Evolutionary conservation across 2,329 filamentous ascomycete species (phyloP), one percentile per base, ranked within the genome.

Genomic region (Curvularia spicifera): DNA sequence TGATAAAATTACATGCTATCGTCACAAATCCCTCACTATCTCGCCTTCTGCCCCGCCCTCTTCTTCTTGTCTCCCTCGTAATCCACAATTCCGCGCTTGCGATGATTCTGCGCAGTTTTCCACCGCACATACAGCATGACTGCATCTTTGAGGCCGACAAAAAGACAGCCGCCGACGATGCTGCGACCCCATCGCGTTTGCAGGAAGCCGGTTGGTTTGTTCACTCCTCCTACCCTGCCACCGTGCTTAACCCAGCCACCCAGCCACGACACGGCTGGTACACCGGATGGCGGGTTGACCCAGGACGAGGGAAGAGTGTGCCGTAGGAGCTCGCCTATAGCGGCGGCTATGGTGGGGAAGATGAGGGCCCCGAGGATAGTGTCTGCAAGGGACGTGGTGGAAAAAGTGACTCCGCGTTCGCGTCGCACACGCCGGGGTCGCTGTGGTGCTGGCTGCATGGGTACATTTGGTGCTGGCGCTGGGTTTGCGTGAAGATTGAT

Each of bases 181-280:
- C 91, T 97, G 55, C 95, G 84, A 0, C 93, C 95, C 92, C 95
- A 98, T 57, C 89, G 87, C 66, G 90, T 86, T 71, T 95, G 91
- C 31, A 99, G 76, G 26, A 98, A 81, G 0, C 90, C 89, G 0
- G 85, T 85, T 3, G 84, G 80, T 35, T 81, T 73, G 29, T 73
- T 60, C 9, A 31, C 59, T 12, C n/a, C 51, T 10, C 65, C 64
- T 0, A 42, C 48, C 15, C 37, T 58, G 4, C 68, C 53, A 24
- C 64, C 46, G 12, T 57, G 53, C 13, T 57, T 54, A 15, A 63
- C 45, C 68, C 65, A 69, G 1, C 68, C 66, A 1, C 68, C 66
- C 1, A 70, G 63, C 68, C 68, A 70, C 0, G 67, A 70, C 7
- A 60, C 63, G 0, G 57, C 58, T 0, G 54, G 40, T 1, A 57